These are phyloP conservation scores for Alliaria petiolata DNA, from an alignment of 345 rosid genomes.

Conservation along the genomic window DNA sequence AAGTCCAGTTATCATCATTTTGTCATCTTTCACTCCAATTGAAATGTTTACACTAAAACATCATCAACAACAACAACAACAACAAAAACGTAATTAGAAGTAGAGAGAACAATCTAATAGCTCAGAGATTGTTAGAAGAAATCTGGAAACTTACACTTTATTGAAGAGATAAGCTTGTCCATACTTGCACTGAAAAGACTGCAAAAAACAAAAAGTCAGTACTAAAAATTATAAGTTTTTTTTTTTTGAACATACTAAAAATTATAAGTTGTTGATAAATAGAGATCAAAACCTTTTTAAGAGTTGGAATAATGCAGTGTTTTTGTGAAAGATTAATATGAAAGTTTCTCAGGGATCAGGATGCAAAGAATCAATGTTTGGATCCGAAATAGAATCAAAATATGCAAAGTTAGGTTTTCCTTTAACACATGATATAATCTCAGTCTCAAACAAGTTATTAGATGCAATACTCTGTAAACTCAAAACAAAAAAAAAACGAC, in stretches of 20 bases:
- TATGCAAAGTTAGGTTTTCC: background rate
- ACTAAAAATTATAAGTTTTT: background rate
- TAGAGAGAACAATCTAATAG: background rate
- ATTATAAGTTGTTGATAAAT: background rate
- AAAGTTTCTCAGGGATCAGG: background rate
- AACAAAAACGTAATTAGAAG: background rate
- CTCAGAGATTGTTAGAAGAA: background rate
- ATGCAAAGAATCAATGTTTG: background rate
- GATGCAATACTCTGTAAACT: background rate
- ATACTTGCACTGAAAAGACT: slow-evolving; percentile 78
- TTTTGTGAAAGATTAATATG: background rate
- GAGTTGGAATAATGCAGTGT: background rate
- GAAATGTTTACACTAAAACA: slow-evolving; percentile 57
- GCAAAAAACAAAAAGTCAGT: slow-evolving; percentile 24
- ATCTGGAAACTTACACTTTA: slow-evolving; percentile 79
- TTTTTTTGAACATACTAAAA: too few species aligned
- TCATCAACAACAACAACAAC: background rate
- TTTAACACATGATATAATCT: background rate
- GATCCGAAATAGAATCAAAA: background rate
- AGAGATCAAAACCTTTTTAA: background rate
- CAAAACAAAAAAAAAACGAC: background rate
- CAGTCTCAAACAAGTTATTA: background rate
- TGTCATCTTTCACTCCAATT: slow-evolving; percentile 62
- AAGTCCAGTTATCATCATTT: slow-evolving; percentile 71
- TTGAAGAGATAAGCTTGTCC: slow-evolving; percentile 94